Evolutionary conservation across 257 asterid genomes (phyloP), one percentile per base, ranked within the genome.

Genomic region (Cynanchum wilfordii): DNA sequence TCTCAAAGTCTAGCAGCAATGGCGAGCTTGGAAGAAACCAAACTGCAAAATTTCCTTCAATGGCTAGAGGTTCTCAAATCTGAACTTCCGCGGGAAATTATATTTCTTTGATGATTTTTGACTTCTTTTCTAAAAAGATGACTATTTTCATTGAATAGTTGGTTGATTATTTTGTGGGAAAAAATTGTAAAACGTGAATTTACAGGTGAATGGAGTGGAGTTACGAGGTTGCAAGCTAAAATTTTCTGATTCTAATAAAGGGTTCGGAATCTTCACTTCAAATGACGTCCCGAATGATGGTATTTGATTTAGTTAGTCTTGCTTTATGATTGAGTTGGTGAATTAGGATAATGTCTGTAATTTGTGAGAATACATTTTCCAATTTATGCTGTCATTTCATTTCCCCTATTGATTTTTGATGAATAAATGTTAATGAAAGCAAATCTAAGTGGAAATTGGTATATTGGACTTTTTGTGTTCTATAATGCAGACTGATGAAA

Each of bases 221-320:
- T 80, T 87, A 54, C 87, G 95, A 25, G 96, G 93, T 72, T 87
- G 96, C 76, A 71, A 82, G 66, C 87, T 94, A 88, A 90, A 86
- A 81, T 91, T 84, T 93, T 85, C 86, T 84, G 79, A 80, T 79
- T 87, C 93, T 54, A 86, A 27, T 67, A 92, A 88, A 82, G 92
- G 99, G 42, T 88, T 87, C 66, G 98, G 99, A 67, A 79, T 94
- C 57, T 94, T 86, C 82, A 73, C 90, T 42, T 83, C 95, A 24
- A 68, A 83, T 68, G 85, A 84, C 38, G 80, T 60, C n/a, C 67
- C 85, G 56, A 83, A 95, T 74, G 99, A 97, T 92, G 84, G 12
- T 36, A 63, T 22, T 36, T 64, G 49, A 10, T 27, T 68, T 25
- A 12, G 66, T 60, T 27, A 12, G 33, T 25, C 38, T 25, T 25